A percentile compares a stretch with the other conserved stretches of the same genome.
Conservation (phyloP, 345 rosid genomes). For the Moricandia moricandioides region DNA sequence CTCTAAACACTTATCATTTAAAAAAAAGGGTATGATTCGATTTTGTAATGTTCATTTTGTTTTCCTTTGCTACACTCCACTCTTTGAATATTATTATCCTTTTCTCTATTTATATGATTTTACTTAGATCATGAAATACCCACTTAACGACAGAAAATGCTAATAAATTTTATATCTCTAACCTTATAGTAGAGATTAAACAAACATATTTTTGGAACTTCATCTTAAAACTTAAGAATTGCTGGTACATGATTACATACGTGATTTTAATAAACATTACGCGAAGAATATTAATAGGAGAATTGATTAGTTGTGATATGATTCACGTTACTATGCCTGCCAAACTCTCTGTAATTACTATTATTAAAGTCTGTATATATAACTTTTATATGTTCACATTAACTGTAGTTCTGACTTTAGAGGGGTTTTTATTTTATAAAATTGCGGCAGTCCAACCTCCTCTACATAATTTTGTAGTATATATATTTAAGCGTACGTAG, state of each 20-base stretch:
- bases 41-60: conserved; percentile 6
- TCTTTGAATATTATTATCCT: conserved; percentile 4
- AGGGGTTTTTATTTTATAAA: neutral
- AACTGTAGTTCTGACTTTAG: conserved; percentile 35
- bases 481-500: neutral
- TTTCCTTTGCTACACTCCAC: neutral
- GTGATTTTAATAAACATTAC: neutral
- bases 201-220: neutral
- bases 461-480: conserved; percentile 1
- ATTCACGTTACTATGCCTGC: conserved; percentile 38
- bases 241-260: conserved; percentile 22
- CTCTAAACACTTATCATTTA: conserved; percentile 1
- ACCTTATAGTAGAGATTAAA: neutral
- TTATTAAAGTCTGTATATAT: conserved; percentile 21
- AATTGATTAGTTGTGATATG: conserved; percentile 22
- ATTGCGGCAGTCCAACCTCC: conserved; percentile 30
- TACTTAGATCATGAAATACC: neutral
- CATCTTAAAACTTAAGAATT: conserved; percentile 1
- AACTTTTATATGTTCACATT: conserved; percentile 4
- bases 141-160: neutral
- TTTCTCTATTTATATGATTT: neutral
- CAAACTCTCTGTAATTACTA: conserved; percentile 32
- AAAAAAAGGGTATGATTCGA: conserved; percentile 3
- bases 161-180: neutral
- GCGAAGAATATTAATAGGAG: neutral